These are phyloP conservation scores for Ceratocystis huliohia DNA, from an alignment of 2,329 filamentous ascomycete species.

Conservation along the genomic window DNA sequence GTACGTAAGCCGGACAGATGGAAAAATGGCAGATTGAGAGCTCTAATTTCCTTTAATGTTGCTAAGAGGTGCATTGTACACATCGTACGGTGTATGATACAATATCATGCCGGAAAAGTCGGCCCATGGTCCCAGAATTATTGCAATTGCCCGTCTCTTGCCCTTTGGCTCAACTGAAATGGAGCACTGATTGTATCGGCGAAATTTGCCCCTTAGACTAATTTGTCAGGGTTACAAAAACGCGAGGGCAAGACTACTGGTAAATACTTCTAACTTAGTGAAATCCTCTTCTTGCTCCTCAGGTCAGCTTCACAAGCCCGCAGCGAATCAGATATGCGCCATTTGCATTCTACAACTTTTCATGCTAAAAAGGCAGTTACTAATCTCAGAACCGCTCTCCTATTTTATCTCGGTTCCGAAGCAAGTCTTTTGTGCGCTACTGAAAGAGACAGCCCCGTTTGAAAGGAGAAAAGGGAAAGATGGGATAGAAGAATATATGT, in stretches of 20 bases:
- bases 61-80: no score
- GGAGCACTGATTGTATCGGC: no score
- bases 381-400: background rate
- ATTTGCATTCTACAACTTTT: background rate
- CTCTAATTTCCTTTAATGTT: no score
- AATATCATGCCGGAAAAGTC: background rate
- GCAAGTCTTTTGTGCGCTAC: background rate
- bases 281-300: constrained; percentile 1
- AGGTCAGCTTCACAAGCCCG: background rate
- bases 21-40: background rate
- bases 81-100: background rate
- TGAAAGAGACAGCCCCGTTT: background rate
- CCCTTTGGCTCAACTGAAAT: no score
- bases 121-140: background rate
- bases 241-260: background rate
- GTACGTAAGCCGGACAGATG: background rate
- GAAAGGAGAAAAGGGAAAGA: background rate
- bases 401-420: background rate
- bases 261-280: background rate
- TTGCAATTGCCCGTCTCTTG: no score
- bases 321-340: background rate
- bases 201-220: no score
- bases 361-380: background rate
- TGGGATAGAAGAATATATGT: constrained; percentile 3
- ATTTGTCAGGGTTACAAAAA: background rate